phyloP scores from a whole-genome alignment of 179 eudicot genomes.

The Camellia oleifera region DNA sequence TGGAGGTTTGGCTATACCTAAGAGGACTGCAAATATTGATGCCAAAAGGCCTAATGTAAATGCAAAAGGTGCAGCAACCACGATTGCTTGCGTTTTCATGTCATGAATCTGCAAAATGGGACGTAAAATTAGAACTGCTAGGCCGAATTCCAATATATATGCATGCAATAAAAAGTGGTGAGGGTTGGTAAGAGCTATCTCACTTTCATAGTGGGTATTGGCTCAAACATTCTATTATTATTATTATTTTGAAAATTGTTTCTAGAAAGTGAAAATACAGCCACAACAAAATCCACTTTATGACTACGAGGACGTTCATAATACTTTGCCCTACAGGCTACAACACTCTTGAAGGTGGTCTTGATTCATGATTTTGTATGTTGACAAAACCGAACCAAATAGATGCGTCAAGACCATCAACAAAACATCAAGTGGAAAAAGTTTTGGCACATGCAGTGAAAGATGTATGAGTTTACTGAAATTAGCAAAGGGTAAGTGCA shows the following conservation, averaged over 20 bases:
- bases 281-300: no score
- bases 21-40: constrained; percentile 65
- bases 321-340: no score
- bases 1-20: constrained; percentile 38
- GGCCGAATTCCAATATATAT: neutral
- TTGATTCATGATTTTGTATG: no score
- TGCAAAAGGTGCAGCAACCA: constrained; percentile 84
- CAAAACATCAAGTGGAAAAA: neutral
- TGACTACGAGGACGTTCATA: no score
- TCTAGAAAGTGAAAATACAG: no score
- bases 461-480: neutral
- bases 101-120: constrained; percentile 46
- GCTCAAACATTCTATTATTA: no score
- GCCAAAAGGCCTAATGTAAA: constrained; percentile 60
- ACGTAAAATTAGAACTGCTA: neutral
- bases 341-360: no score
- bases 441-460: neutral
- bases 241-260: no score
- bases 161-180: neutral
- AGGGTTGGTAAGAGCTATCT: no score
- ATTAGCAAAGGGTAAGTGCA: neutral
- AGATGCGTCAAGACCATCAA: neutral
- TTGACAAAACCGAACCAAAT: neutral
- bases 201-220: no score
- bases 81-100: constrained; percentile 60